Base-by-base conservation (phyloP, 108 stramenopile genomes). In the Nitzschia sp. region DNA sequence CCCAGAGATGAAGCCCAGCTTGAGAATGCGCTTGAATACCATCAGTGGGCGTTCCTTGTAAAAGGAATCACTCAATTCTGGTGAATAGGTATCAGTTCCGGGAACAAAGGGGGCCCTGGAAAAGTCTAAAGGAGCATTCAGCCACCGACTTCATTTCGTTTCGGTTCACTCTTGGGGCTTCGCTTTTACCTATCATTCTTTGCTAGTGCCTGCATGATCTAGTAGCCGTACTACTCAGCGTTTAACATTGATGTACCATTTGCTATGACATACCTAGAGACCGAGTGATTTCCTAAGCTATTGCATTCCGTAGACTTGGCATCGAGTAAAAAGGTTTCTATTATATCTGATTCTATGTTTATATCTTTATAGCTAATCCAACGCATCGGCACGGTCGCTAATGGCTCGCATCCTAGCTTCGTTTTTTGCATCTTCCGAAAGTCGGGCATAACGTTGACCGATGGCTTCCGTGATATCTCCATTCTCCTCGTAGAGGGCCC, bases 21-120 rank as follows among this genome's bases (percentile, higher is more conserved):
- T 72, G 5, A 88, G 27, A 2, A 91, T 34, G 0, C 90, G 81
- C 55, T 91, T 83, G 31, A 66, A 19, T 0, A 91, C 87, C 75
- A 84, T 62, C 46, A 74, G 33, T 1, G 85, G 87, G 19, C 88
- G 76, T 19, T 48, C 2, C 0, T 56, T n/a, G 61, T 92, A 92
- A 75, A 89, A 92, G 45, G 73, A 71, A 2, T 54, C 74, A 9
- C 83, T 79, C 29, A 28, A 49, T 24, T 0, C 46, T 21, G 91
- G 91, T 71, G 68, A 54, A 74, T 92, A 92, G 18, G 87, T 74
- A 56, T 72, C 55, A 28, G 81, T 68, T 31, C 87, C 87, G 5
- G 83, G 79, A 31, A 46, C 71, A 70, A 79, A 91, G 31, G 90
- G 90, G 6, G 83, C 72, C 1, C 75, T 75, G n/a, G 60, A 46